Evolutionary conservation across 2,329 filamentous ascomycete genomes (phyloP).

Genomic region (Nigrospora osmanthi): DNA sequence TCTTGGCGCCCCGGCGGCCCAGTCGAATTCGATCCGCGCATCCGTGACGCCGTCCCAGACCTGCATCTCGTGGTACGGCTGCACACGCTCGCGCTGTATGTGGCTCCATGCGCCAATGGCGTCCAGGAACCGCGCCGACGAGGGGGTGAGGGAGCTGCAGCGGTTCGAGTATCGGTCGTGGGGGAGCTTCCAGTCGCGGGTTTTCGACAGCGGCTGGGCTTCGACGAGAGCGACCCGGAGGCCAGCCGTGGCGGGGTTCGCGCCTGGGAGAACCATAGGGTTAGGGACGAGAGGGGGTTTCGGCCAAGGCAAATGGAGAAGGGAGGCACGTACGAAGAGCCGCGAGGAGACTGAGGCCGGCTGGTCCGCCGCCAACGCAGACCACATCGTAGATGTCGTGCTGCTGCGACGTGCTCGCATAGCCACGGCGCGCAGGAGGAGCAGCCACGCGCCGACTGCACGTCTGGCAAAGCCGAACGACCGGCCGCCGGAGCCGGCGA

Average conservation of each 20-base stretch:
- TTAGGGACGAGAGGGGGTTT: no score
- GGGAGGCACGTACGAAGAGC: constrained; percentile 55
- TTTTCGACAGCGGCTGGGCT: constrained; percentile 71
- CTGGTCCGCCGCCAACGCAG: constrained; percentile 82
- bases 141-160: constrained; percentile 88
- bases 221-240: constrained; percentile 86
- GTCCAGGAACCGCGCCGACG: constrained; percentile 75
- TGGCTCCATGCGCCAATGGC: constrained; percentile 80
- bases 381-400: constrained; percentile 88
- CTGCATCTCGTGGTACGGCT: constrained; percentile 92
- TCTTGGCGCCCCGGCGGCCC: constrained; percentile 35
- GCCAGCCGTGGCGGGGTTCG: constrained; percentile 65
- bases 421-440: constrained; percentile 30
- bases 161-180: constrained; percentile 77
- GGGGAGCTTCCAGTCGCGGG: constrained; percentile 58
- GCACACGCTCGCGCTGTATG: constrained; percentile 64
- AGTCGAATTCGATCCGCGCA: constrained; percentile 84
- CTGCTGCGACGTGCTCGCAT: constrained; percentile 34
- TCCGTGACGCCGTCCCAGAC: constrained; percentile 94
- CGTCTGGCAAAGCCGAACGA: constrained; percentile 31
- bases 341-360: constrained; percentile 74
- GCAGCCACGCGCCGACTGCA: constrained; percentile 32
- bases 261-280: constrained; percentile 41
- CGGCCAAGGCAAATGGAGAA: background rate
- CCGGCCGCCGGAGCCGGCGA: constrained; percentile 12